Evolutionary conservation across 2,329 filamentous ascomycete genomes (phyloP).

Genomic region (Aciculosporium take): DNA sequence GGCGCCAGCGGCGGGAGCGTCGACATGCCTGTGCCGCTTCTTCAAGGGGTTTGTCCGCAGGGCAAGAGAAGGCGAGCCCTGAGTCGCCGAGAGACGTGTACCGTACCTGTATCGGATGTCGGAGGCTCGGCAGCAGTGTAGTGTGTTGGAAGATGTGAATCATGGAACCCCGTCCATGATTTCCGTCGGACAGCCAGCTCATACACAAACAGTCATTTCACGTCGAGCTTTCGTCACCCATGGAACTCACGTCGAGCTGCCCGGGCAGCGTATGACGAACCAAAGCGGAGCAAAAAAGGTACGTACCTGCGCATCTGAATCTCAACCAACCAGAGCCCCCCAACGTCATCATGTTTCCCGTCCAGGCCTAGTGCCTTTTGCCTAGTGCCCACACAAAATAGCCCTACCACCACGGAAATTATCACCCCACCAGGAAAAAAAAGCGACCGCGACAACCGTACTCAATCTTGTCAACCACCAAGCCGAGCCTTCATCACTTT

Average conservation of each 20-base stretch:
- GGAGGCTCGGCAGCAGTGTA: not conserved
- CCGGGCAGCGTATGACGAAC: not conserved
- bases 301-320: conserved; percentile 5
- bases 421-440: conserved; percentile 12
- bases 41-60: too few relatives aligned
- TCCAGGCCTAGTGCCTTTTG: conserved; percentile 10
- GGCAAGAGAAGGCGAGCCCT: not conserved
- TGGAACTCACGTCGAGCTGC: conserved; percentile 11
- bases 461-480: not conserved
- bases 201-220: not conserved
- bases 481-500: conserved; percentile 56
- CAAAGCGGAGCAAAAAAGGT: conserved; percentile 1
- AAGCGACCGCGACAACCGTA: not conserved
- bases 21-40: conserved; percentile 16
- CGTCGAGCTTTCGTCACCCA: conserved; percentile 5
- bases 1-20: conserved; percentile 53
- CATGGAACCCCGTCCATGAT: not conserved
- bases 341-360: not conserved
- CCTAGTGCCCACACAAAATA: conserved; percentile 11
- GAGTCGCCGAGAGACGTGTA: not conserved
- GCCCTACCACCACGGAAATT: conserved; percentile 9
- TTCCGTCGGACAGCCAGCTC: not conserved
- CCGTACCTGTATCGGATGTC: not conserved
- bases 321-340: conserved; percentile 7
- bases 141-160: not conserved